phyloP scores from a whole-genome alignment of 75 land plant genomes.

The Gnetum montanum region DNA sequence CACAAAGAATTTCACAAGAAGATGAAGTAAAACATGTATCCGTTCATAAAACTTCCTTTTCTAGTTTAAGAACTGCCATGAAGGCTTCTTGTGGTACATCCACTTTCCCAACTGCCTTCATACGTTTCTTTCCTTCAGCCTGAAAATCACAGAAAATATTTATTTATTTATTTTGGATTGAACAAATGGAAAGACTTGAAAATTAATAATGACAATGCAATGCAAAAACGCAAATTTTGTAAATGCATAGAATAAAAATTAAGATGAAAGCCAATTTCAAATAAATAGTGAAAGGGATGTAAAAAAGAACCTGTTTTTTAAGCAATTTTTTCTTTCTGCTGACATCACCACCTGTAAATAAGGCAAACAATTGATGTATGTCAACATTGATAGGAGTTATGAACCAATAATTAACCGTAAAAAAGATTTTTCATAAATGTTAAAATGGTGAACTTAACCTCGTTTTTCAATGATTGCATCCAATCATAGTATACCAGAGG shows the following conservation, averaged over 20 bases:
- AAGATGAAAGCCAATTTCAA: neutral
- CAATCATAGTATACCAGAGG: neutral
- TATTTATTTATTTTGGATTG: neutral
- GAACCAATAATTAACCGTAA: neutral
- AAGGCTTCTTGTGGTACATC: constrained; percentile 99
- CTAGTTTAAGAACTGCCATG: constrained; percentile 95
- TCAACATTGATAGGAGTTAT: too few relatives aligned
- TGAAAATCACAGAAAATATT: constrained; percentile 11
- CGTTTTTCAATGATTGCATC: neutral
- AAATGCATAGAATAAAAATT: too few relatives aligned
- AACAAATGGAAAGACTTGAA: too few relatives aligned
- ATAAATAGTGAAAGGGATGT: neutral
- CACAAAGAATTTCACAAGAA: too few relatives aligned
- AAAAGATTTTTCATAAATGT: neutral
- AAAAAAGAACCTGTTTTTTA: constrained; percentile 91
- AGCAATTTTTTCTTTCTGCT: constrained; percentile 91
- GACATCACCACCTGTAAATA: constrained; percentile 78
- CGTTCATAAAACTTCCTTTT: constrained; percentile 87
- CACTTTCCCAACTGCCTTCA: constrained; percentile 93
- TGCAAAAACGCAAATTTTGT: neutral
- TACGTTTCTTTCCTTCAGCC: constrained; percentile 99
- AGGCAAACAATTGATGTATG: constrained; percentile 1
- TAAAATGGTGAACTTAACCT: neutral
- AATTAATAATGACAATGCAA: neutral
- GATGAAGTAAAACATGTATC: too few relatives aligned